A percentile compares a stretch with the other conserved stretches of the same genome.
phyloP scores from a whole-genome alignment of 2,329 filamentous ascomycete species.

The Penicillium sp. region DNA sequence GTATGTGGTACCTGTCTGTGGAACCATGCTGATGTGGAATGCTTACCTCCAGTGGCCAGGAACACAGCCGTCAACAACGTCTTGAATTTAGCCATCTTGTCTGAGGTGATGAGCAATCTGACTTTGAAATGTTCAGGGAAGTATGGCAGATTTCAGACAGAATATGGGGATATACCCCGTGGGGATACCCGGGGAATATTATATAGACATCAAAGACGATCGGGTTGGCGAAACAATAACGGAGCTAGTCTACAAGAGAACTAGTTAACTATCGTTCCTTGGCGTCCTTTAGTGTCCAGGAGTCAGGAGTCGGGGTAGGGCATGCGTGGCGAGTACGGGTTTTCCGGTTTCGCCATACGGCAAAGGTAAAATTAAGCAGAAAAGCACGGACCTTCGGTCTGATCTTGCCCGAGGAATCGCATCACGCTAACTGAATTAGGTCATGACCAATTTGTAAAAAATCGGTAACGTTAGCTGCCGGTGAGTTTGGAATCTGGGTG shows the following conservation, averaged over 20 bases:
- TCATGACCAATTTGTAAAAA: no score
- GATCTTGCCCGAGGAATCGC: neutral
- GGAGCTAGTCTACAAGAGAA: neutral
- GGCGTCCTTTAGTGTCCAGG: neutral
- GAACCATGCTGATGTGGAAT: no score
- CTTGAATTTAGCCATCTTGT: constrained; percentile 7
- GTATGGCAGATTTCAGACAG: neutral
- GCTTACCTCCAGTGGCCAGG: constrained; percentile 17
- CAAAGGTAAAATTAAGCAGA: no score
- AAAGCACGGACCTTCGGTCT: neutral
- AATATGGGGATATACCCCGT: neutral
- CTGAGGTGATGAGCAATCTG: neutral
- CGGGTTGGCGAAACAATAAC: neutral
- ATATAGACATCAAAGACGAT: neutral
- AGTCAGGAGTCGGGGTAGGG: neutral
- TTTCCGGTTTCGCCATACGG: no score
- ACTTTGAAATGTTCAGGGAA: neutral
- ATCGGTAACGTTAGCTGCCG: no score
- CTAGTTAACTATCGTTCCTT: neutral
- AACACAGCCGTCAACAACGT: constrained; percentile 17
- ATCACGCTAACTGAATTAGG: no score
- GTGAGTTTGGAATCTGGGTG: no score
- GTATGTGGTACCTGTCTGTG: no score
- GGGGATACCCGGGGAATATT: neutral
- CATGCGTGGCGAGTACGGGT: no score